Evolutionary conservation across 805 yeast genomes (phyloP).

Genomic region (Candida caryicola): DNA sequence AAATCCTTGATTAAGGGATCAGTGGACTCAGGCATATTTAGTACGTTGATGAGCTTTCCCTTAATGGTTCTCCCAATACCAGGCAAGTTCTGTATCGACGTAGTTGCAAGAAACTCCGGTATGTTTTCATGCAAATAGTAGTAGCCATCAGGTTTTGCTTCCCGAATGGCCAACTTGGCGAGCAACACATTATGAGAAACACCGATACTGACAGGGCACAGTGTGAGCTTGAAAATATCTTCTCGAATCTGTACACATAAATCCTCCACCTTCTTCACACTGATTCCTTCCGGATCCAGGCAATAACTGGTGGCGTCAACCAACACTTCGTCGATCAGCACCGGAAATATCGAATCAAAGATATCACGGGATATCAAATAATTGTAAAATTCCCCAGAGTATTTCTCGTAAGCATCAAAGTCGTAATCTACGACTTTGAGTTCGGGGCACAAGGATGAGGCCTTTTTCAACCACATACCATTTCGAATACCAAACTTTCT

Average conservation of each 20-base stretch:
- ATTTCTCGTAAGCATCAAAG: constrained; percentile 66
- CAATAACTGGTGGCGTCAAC: constrained; percentile 52
- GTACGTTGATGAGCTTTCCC: constrained; percentile 41
- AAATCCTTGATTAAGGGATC: constrained; percentile 40
- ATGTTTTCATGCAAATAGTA: constrained; percentile 33
- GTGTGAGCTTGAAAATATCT: constrained; percentile 42
- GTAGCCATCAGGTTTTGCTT: constrained; percentile 80
- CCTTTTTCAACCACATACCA: constrained; percentile 86
- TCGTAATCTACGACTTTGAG: constrained; percentile 66
- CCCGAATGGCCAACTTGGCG: constrained; percentile 69
- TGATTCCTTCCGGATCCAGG: constrained; percentile 7
- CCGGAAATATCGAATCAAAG: constrained; percentile 62
- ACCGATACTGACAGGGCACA: constrained; percentile 78
- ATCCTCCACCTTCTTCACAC: constrained; percentile 11
- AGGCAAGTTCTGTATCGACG: constrained; percentile 47
- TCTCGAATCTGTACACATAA: constrained; percentile 37
- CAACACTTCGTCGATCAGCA: constrained; percentile 91
- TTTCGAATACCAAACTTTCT: constrained; percentile 73
- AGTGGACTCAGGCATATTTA: constrained; percentile 13
- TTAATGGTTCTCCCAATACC: constrained; percentile 59
- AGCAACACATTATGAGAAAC: constrained; percentile 68
- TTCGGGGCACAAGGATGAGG: constrained; percentile 63
- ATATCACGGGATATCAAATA: constrained; percentile 45
- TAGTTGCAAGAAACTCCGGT: constrained; percentile 31
- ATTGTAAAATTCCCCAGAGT: constrained; percentile 64